phyloP scores from a whole-genome alignment of 345 rosid species.

The Syzygium aromaticum region DNA sequence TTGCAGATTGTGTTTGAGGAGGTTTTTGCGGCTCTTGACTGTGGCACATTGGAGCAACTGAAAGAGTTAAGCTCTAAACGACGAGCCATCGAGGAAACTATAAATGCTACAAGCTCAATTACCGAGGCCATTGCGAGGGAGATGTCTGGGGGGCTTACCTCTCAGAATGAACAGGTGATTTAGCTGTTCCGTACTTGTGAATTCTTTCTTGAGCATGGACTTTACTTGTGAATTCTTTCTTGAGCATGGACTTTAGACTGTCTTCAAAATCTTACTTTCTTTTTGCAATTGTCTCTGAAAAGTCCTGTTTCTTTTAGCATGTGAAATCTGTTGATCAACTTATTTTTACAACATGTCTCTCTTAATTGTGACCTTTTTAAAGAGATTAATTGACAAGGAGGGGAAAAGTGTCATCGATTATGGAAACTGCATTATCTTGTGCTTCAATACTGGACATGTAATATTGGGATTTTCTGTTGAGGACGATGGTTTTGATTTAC shows the following conservation, averaged over 20 bases:
- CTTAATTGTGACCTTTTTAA: background rate
- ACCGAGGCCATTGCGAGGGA: conserved; percentile 64
- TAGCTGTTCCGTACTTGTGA: background rate
- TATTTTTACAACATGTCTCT: background rate
- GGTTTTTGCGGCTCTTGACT: conserved; percentile 32
- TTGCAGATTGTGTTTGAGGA: conserved; percentile 57
- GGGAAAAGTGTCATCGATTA: background rate
- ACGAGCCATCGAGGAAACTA: conserved; percentile 48
- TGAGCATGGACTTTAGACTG: too few species aligned
- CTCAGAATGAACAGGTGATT: conserved; percentile 43
- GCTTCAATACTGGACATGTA: background rate
- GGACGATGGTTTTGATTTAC: background rate
- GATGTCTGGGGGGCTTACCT: conserved; percentile 60
- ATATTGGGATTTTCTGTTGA: background rate
- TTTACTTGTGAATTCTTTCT: background rate
- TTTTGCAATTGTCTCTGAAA: background rate
- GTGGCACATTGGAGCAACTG: conserved; percentile 44
- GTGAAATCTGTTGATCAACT: background rate
- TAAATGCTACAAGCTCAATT: conserved; percentile 45
- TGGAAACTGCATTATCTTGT: background rate
- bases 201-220: background rate
- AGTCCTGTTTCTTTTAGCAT: background rate
- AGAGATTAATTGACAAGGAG: background rate
- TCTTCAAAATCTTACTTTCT: too few species aligned
- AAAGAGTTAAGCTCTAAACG: conserved; percentile 64